Conservation (phyloP, 352 stramenopile species). For the Globisporangium alternatum region DNA sequence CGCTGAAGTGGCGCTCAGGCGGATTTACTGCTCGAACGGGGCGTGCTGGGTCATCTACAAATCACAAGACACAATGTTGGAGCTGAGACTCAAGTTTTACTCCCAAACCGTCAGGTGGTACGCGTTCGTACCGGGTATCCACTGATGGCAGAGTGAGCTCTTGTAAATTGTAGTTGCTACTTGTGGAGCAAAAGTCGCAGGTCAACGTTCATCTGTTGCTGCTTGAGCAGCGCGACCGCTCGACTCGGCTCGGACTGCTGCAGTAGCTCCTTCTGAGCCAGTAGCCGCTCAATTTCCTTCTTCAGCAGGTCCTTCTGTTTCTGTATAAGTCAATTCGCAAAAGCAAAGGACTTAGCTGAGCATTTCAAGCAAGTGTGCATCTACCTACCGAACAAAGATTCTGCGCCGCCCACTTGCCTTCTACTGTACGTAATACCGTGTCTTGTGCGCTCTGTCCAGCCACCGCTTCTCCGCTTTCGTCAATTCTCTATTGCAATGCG, state of each 20-base stretch:
- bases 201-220: neutral
- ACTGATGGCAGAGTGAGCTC: neutral
- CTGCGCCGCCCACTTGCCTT: neutral
- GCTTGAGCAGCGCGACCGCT: neutral
- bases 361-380: neutral
- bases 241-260: neutral
- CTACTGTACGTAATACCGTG: neutral
- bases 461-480: no score
- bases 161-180: neutral
- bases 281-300: neutral
- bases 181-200: neutral
- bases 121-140: neutral
- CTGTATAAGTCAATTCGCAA: neutral
- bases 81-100: no score
- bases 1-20: neutral
- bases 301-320: neutral
- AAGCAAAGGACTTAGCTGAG: no score
- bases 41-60: neutral
- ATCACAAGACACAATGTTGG: neutral
- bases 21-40: constrained; percentile 7
- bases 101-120: no score
- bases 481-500: no score
- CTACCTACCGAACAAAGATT: no score
- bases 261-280: neutral
- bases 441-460: neutral